Evolutionary conservation across 768 basidiomycete species (phyloP).

Genomic region (Termitomyces sp.): DNA sequence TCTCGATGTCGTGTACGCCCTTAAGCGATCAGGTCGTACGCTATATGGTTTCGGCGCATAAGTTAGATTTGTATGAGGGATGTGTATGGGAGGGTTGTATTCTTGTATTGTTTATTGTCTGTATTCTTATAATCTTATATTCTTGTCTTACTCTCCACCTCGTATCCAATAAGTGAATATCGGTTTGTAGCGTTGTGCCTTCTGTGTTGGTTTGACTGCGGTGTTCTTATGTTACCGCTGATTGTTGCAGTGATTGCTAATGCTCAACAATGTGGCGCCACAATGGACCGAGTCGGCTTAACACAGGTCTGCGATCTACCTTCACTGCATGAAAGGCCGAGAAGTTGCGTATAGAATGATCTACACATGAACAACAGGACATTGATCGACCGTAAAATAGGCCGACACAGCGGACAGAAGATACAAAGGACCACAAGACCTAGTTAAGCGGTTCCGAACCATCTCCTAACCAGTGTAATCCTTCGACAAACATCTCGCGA

Average conservation of each 20-base stretch:
- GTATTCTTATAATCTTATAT: constrained; percentile 18
- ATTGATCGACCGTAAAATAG: constrained; percentile 11
- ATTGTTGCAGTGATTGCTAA: no score
- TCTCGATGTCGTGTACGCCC: constrained; percentile 86
- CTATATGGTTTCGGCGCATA: constrained; percentile 93
- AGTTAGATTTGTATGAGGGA: constrained; percentile 14
- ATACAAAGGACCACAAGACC: constrained; percentile 6
- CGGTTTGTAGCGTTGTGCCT: no score
- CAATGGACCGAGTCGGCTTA: no score
- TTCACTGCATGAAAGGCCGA: no score
- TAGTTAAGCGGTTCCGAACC: not conserved
- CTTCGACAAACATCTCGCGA: constrained; percentile 56
- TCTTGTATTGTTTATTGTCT: constrained; percentile 17
- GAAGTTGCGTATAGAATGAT: no score
- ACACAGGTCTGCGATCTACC: no score
- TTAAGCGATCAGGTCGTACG: constrained; percentile 82
- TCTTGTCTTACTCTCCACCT: not conserved
- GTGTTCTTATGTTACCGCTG: no score
- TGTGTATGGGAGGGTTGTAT: not conserved
- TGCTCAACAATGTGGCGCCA: no score
- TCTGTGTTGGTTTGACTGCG: no score
- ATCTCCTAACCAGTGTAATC: constrained; percentile 49
- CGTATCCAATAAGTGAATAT: no score
- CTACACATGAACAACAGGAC: no score
- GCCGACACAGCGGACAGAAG: constrained; percentile 20